Evolutionary conservation across 2,329 filamentous ascomycete species (phyloP).

Genomic region (Trichophyton schoenleinii): DNA sequence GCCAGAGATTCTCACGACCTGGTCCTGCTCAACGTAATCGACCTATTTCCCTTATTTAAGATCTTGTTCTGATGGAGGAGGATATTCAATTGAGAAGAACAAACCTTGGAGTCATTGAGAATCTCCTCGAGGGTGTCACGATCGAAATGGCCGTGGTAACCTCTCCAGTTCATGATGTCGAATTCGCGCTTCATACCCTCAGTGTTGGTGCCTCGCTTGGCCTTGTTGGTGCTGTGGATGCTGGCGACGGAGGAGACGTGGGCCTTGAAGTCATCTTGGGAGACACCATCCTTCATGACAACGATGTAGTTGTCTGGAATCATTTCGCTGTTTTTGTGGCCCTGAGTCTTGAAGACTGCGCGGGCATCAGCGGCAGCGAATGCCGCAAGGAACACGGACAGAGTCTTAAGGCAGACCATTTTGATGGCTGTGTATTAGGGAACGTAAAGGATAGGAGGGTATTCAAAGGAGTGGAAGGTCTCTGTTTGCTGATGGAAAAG

Average conservation of each 20-base stretch:
- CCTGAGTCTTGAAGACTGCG: conserved; percentile 7
- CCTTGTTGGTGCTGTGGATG: conserved; percentile 3
- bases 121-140: conserved; percentile 10
- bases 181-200: conserved; percentile 8
- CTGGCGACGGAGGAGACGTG: conserved; percentile 10
- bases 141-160: conserved; percentile 11
- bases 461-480: neutral
- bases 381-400: conserved; percentile 9
- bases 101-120: conserved; percentile 9
- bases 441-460: neutral
- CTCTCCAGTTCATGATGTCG: conserved; percentile 9
- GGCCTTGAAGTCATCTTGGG: conserved; percentile 8
- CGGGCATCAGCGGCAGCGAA: conserved; percentile 8
- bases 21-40: conserved; percentile 13
- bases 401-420: conserved; percentile 11
- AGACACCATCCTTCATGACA: conserved; percentile 13
- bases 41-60: conserved; percentile 8
- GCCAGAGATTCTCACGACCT: conserved; percentile 4
- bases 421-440: neutral
- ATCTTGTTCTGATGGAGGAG: neutral
- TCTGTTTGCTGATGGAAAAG: neutral
- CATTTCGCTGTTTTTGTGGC: conserved; percentile 3
- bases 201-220: conserved; percentile 3
- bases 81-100: neutral
- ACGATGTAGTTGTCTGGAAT: conserved; percentile 13